Evolutionary conservation across 1,284 basidiomycete species (phyloP), one percentile per base, ranked within the genome.

Genomic region (Irpex lacteus): DNA sequence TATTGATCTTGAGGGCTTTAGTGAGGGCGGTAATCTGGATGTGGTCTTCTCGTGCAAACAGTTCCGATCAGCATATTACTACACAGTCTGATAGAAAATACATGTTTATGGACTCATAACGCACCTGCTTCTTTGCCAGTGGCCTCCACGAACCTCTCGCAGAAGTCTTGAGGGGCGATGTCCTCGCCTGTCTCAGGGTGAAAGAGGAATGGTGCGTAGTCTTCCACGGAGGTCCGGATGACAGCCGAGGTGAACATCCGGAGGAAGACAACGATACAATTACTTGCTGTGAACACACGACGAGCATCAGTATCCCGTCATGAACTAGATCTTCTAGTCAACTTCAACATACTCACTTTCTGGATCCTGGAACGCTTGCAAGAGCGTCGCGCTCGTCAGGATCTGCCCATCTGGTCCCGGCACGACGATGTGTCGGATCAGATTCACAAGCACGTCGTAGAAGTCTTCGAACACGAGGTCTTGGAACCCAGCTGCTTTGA

Each of bases 1-100:
- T 77, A 63, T 90, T 89, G 59, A 92, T 77, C 49, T 82, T 77
- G 36, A 96, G 77, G 0, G 89, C 90, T 55, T 85, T 81, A 11
- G 89, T 85, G 5, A 97, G 80, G 0, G 94, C 94, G 63, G 85
- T 86, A 68, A 96, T 91, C 71, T 95, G 91, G 19, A 92, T 87
- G 69, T 96, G 89, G 69, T 96, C 95, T 87, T 6, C n/a, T 15
- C 44, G 44, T n/a, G n/a, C 44, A 47, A 34, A 34, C 32, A 3
- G 6, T 5, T 2, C 1, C n/a, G 5, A n/a, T 47, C 44, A 47
- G 44, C n/a, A 15, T 47, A 1, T 3, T 34, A 34, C 32, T 34
- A 34, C 32, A 6, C 6, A 34, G 3, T 6, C 1, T 34, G 1
- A 34, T 7, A 34, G 32, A 34, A 7, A 34, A 34, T 2, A 34